Evolutionary conservation across 2,329 filamentous ascomycete genomes (phyloP).

Genomic region (Colletotrichum acutatum): DNA sequence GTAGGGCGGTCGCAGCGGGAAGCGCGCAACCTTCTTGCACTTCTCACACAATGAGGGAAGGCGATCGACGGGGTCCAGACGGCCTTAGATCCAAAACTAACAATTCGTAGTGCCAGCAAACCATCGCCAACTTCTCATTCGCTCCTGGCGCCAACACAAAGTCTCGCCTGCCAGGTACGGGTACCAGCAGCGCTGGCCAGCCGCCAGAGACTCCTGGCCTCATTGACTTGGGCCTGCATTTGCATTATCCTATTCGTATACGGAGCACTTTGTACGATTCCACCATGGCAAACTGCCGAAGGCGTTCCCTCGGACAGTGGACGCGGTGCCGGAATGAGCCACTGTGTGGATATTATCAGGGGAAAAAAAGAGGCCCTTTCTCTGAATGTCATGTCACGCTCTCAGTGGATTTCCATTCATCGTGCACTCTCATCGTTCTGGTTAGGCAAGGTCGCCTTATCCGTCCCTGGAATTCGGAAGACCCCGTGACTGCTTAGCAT

Average conservation of each 20-base stretch:
- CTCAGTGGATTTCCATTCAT: background rate
- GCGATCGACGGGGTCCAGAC: constrained; percentile 22
- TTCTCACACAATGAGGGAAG: background rate
- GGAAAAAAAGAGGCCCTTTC: constrained; percentile 20
- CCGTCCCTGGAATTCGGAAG: background rate
- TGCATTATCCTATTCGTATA: no score
- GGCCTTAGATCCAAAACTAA: background rate
- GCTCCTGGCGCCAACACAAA: background rate
- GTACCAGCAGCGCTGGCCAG: background rate
- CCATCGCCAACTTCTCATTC: background rate
- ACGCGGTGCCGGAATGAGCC: background rate
- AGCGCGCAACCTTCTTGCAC: constrained; percentile 17
- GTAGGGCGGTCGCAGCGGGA: constrained; percentile 11
- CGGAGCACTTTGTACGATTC: no score
- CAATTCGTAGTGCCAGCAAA: background rate
- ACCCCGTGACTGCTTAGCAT: background rate
- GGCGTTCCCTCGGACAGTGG: background rate
- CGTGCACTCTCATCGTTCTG: background rate
- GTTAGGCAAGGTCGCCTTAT: background rate
- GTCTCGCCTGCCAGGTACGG: constrained; percentile 5
- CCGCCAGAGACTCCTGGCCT: background rate
- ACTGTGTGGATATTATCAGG: background rate
- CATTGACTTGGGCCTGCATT: background rate
- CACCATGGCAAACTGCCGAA: background rate
- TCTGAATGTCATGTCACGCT: background rate